Evolutionary conservation across 1,139 yeast species (phyloP), one percentile per base, ranked within the genome.

Genomic region (Kodamaea sp.): DNA sequence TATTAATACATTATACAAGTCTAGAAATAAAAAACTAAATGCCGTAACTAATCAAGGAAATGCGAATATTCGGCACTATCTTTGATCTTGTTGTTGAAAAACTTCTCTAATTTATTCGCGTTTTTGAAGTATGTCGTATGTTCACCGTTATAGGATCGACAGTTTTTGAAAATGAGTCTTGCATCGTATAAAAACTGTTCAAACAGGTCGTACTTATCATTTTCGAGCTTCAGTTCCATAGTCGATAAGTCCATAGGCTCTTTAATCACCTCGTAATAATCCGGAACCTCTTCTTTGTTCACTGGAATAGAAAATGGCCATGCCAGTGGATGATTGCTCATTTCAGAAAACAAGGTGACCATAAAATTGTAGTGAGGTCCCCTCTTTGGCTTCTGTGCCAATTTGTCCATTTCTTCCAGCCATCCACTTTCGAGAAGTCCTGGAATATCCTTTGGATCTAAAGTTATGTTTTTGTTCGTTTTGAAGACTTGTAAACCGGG

Each of bases 211-310:
- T 94, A 94, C 50, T 85, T 85, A 63, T 92, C 96, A 53, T 86
- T 88, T 48, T 92, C 98, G 32, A 94, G 71, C 57, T 90, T 87
- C 57, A 78, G 83, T 57, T 92, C 98, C 96, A 94, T 92, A 1
- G 97, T 89, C 24, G 94, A 80, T 41, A 92, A 67, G 59, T 94
- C 98, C 98, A 94, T 94, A n/a, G 99, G 98, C 58, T 92, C 97
- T 57, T 90, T 89, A 47, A 92, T 92, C 25, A 92, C 95, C 51
- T 88, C 95, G 58, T 92, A 92, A 58, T 94, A 94, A 60, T 94
- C 98, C 0, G 95, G 89, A 10, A 94, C 98, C 55, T 94, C 98
- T 35, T 88, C 95, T 54, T 79, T 80, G 59, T 84, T 88, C 10
- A 94, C 98, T 1, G 98, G 96, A 41, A 80, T 84, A 26, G 90